phyloP scores from a whole-genome alignment of 129 eudicot genomes.

The Lonicera japonica region DNA sequence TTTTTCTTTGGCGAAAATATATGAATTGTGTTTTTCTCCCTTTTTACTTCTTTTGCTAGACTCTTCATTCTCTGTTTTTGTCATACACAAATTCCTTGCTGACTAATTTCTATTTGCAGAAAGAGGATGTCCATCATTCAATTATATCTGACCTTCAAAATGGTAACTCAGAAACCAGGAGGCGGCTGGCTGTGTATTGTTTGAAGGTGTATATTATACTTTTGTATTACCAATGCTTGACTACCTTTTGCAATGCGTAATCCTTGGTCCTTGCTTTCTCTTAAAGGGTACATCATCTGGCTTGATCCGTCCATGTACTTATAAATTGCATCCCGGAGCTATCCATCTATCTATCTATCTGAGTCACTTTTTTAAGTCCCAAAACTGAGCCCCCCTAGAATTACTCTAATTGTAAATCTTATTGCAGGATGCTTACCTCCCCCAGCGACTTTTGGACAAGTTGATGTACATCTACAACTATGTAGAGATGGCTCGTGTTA shows the following conservation, averaged over 20 bases:
- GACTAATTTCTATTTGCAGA: conserved; percentile 42
- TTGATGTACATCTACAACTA: conserved; percentile 92
- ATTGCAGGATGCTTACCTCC: conserved; percentile 97
- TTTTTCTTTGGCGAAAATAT: no score
- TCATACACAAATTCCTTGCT: not conserved
- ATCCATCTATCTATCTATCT: no score
- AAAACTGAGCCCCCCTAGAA: no score
- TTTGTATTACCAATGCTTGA: conserved; percentile 6
- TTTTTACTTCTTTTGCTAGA: not conserved
- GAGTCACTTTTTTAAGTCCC: no score
- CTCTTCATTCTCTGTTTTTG: not conserved
- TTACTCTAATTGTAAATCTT: not conserved
- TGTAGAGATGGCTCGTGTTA: conserved; percentile 99
- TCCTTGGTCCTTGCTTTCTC: conserved; percentile 7
- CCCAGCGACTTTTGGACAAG: conserved; percentile 96
- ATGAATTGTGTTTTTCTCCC: not conserved
- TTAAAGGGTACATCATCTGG: not conserved
- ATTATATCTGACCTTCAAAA: conserved; percentile 97
- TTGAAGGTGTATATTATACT: conserved; percentile 55
- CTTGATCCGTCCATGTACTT: conserved; percentile 10
- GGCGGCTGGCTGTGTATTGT: conserved; percentile 97
- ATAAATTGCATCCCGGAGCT: not conserved
- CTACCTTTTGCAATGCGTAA: conserved; percentile 2
- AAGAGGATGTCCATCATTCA: conserved; percentile 99
- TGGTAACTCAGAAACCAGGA: conserved; percentile 93